Evolutionary conservation across 371 early-diverging fungal species (phyloP).

Genomic region (Encephalitozoon cuniculi): DNA sequence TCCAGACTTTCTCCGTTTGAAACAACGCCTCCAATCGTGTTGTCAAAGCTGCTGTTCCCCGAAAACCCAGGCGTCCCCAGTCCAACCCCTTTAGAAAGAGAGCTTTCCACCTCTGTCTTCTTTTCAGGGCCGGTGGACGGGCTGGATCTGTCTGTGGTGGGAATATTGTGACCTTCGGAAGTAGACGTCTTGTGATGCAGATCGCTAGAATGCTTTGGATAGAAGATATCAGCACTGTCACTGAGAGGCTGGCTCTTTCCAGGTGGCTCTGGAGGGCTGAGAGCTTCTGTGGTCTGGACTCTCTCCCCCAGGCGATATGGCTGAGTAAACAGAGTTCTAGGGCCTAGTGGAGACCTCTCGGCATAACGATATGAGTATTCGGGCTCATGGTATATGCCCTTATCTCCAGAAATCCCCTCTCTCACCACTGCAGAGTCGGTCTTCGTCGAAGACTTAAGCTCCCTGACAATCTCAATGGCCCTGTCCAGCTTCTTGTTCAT

Average conservation of each 20-base stretch:
- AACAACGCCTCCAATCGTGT: background rate
- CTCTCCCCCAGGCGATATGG: background rate
- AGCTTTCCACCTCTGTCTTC: background rate
- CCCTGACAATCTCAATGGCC: background rate
- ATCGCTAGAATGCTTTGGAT: background rate
- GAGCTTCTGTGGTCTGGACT: background rate
- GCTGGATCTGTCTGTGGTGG: background rate
- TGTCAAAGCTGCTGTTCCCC: background rate
- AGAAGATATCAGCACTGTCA: background rate
- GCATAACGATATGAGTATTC: background rate
- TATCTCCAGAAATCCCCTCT: background rate
- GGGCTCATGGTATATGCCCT: background rate
- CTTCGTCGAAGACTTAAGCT: background rate
- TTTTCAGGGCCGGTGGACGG: background rate
- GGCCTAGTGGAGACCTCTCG: background rate
- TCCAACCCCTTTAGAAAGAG: background rate
- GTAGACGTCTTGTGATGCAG: background rate
- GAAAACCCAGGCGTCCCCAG: background rate
- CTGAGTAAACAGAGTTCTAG: background rate
- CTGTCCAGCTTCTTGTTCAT: constrained; percentile 1
- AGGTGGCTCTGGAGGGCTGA: background rate
- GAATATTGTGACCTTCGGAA: background rate
- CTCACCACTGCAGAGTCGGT: background rate
- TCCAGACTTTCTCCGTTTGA: background rate
- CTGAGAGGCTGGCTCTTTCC: background rate